Base-by-base conservation (phyloP, 1,284 basidiomycete genomes). In the Apiotrichum gracile region DNA sequence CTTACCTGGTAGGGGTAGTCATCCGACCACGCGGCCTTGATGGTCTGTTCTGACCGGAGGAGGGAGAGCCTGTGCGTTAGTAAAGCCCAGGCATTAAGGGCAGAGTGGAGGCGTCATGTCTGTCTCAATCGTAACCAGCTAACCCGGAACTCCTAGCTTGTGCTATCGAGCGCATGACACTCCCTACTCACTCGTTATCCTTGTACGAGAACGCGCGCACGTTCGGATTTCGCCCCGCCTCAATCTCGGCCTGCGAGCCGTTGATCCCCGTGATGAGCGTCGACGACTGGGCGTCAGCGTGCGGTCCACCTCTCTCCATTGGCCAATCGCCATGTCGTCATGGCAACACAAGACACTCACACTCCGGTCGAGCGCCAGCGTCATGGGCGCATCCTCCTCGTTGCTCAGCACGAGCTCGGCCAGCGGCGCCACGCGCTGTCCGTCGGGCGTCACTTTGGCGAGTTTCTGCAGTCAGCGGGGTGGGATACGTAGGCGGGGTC, bases 341-440 rank as follows among this genome's bases (percentile, higher is more conserved):
- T 21, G 17, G 27, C 31, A 21, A 7, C 21, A 10, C 13, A 10
- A 13, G 1, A 13, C 49, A 62, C 73, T 40, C 66, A 88, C 89
- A 72, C 82, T 73, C 16, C 77, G 75, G 67, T 87, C 78, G 10
- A 84, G 80, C 14, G 85, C 85, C 79, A 96, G 86, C 67, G 91
- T 93, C 88, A 92, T 96, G 13, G 92, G 91, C 9, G 87, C 87
- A 73, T 97, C 92, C 69, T 92, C 91, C 31, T 84, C 86, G 47
- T 76, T 81, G 52, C 83, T 85, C 12, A 97, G 79, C 62, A 88
- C 82, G 43, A 85, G 78, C 70, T 94, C 88, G 58, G 82, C 74
- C 13, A 85, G 64, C 2, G 84, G 76, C 41, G 82, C 77, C 21
- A 94, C 72, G 21, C 77, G 77, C 55, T 81, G 79, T 37, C 84